phyloP scores from a whole-genome alignment of 768 basidiomycete species.

The Macrolepiota fuliginosa region DNA sequence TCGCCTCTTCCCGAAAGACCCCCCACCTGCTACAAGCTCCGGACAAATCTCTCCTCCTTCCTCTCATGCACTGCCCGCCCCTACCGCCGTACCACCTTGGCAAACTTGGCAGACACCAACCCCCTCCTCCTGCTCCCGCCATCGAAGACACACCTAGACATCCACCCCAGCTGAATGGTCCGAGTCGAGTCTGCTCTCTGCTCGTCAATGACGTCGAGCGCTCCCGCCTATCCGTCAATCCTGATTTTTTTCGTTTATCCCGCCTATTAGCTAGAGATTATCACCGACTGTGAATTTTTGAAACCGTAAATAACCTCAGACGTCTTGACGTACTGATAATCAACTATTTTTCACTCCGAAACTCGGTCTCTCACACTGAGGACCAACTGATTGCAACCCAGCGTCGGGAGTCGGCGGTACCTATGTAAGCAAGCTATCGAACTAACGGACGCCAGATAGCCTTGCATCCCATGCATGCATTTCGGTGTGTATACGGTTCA shows the following conservation, averaged over 20 bases:
- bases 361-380: not conserved
- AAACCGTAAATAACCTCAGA: not conserved
- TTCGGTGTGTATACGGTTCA: not conserved
- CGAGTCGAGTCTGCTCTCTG: not conserved
- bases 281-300: not conserved
- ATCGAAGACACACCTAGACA: too few species aligned
- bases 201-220: not conserved
- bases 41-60: not conserved
- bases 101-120: not conserved
- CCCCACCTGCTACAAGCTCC: not conserved
- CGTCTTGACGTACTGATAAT: not conserved
- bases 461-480: not conserved
- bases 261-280: not conserved
- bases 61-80: not conserved
- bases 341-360: not conserved
- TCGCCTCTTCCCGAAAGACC: constrained; percentile 10
- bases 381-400: not conserved
- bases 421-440: not conserved
- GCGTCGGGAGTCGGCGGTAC: not conserved
- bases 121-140: too few species aligned
- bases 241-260: not conserved
- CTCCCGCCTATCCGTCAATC: not conserved
- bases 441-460: not conserved
- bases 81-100: not conserved
- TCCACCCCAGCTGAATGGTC: not conserved